A percentile compares a stretch with the other conserved stretches of the same genome.
Evolutionary conservation across 768 basidiomycete species (phyloP).

Genomic region (Clavaria fumosa): DNA sequence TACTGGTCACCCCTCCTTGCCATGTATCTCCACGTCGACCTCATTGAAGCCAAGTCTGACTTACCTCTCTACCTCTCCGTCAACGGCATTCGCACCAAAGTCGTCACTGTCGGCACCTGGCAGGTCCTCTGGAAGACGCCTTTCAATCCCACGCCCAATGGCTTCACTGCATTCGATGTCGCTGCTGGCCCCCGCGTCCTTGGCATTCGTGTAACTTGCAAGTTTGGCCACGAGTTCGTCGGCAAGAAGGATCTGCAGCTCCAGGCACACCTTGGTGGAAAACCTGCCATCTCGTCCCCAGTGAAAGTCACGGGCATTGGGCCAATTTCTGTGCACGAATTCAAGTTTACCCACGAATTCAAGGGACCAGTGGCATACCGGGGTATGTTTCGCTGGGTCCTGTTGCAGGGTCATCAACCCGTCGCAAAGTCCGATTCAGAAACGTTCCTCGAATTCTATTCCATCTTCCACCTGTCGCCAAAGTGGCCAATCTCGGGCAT

Average conservation of each 20-base stretch:
- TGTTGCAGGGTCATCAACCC: background rate
- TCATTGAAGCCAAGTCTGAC: background rate
- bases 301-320: background rate
- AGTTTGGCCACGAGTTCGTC: background rate
- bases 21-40: background rate
- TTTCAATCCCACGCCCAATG: background rate
- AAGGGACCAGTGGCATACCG: background rate
- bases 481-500: background rate
- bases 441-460: background rate
- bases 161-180: background rate
- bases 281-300: background rate
- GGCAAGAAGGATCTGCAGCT: background rate
- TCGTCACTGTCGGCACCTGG: background rate
- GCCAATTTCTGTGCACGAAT: background rate
- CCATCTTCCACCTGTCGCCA: background rate
- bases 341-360: background rate
- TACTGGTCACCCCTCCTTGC: background rate
- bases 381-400: background rate
- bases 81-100: background rate
- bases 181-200: background rate
- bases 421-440: background rate
- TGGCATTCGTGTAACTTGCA: background rate
- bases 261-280: background rate
- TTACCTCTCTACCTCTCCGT: background rate
- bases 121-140: background rate